These are phyloP conservation scores for Coemansia sp. DNA, from an alignment of 192 early-diverging fungal species.

Conservation along the genomic window DNA sequence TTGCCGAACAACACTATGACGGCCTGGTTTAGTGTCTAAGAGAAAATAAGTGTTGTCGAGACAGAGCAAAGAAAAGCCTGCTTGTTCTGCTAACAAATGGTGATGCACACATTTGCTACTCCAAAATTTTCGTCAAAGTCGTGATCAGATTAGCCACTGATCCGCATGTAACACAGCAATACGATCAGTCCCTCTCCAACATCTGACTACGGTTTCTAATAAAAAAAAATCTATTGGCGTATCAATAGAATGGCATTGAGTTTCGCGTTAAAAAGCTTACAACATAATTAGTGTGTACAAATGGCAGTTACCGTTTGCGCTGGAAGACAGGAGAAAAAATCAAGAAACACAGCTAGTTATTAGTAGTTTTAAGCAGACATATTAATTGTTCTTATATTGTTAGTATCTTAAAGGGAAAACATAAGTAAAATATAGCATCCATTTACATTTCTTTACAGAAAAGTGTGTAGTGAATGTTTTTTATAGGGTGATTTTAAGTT, in stretches of 20 bases:
- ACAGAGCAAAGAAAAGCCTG: slow-evolving; percentile 8
- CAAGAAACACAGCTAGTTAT: too few relatives aligned
- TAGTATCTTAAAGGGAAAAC: too few relatives aligned
- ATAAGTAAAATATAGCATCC: too few relatives aligned
- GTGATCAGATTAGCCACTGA: slow-evolving; percentile 1
- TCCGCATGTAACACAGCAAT: not conserved
- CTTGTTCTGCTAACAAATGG: not conserved
- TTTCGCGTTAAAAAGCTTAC: slow-evolving; percentile 11
- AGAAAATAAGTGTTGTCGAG: not conserved
- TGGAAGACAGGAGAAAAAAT: too few relatives aligned
- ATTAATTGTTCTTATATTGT: too few relatives aligned
- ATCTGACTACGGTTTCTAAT: too few relatives aligned
- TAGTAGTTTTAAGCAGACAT: too few relatives aligned
- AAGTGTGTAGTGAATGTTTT: too few relatives aligned
- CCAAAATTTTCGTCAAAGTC: slow-evolving; percentile 3
- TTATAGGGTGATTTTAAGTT: too few relatives aligned
- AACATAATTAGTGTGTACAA: not conserved
- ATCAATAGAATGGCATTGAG: slow-evolving; percentile 1
- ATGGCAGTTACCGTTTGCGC: too few relatives aligned
- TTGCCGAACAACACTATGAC: not conserved
- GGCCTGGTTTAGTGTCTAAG: not conserved
- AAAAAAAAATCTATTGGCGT: not conserved
- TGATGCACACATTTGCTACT: slow-evolving; percentile 12
- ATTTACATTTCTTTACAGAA: too few relatives aligned
- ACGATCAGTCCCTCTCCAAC: too few relatives aligned